Evolutionary conservation across 2,329 filamentous ascomycete genomes (phyloP).

Genomic region (Ophiostoma quercus): DNA sequence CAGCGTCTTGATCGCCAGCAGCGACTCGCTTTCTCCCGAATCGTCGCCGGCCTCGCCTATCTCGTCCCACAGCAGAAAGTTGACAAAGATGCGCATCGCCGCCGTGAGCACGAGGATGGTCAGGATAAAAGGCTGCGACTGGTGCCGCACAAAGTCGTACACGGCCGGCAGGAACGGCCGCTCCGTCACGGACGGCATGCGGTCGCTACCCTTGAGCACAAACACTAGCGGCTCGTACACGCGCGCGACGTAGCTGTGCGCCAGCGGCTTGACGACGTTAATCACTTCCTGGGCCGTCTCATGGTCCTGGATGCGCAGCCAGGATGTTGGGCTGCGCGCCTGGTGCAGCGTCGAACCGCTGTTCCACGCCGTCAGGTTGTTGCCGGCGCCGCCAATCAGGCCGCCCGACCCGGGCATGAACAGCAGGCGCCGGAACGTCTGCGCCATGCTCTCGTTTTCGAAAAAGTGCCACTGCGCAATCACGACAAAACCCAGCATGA

Average conservation of each 20-base stretch:
- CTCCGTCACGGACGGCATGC: conserved; percentile 50
- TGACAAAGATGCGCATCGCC: conserved; percentile 65
- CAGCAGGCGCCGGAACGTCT: conserved; percentile 33
- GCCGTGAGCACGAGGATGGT: conserved; percentile 59
- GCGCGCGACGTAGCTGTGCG: conserved; percentile 65
- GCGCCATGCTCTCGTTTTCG: conserved; percentile 43
- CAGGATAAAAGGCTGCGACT: conserved; percentile 55
- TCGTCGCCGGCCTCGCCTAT: conserved; percentile 38
- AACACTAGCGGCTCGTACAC: conserved; percentile 72
- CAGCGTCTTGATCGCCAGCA: conserved; percentile 57
- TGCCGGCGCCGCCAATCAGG: conserved; percentile 17
- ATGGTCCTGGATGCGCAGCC: conserved; percentile 72
- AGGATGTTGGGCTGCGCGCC: conserved; percentile 68
- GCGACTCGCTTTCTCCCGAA: conserved; percentile 36
- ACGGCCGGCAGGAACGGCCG: conserved; percentile 51
- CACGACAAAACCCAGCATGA: conserved; percentile 66
- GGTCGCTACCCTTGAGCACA: conserved; percentile 62
- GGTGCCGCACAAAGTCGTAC: conserved; percentile 63
- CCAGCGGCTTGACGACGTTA: conserved; percentile 65
- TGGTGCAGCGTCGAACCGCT: conserved; percentile 57
- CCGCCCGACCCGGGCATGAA: conserved; percentile 14
- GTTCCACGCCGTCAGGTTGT: conserved; percentile 28
- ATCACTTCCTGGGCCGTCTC: conserved; percentile 73
- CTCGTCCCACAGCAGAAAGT: conserved; percentile 54
- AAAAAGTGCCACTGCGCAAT: conserved; percentile 76